These are phyloP conservation scores for Aspergillus versicolor DNA, from an alignment of 2,329 filamentous ascomycete genomes.

Conservation along the genomic window DNA sequence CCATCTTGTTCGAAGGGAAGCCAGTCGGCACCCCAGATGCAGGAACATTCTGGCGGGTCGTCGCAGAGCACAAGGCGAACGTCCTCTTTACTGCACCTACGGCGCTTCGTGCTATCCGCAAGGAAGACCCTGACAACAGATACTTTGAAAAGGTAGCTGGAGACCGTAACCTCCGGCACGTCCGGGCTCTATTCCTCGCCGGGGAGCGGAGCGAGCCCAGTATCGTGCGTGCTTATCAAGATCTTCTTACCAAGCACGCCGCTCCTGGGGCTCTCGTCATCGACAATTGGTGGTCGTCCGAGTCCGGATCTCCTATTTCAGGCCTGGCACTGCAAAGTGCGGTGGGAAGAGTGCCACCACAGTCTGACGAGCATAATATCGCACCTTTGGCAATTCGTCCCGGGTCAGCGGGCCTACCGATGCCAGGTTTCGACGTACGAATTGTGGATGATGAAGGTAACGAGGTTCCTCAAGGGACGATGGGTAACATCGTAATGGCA, in stretches of 20 bases:
- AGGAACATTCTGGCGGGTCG: conserved; percentile 81
- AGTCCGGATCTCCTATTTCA: conserved; percentile 68
- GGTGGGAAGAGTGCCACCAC: conserved; percentile 50
- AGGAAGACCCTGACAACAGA: conserved; percentile 75
- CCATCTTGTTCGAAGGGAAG: conserved; percentile 90
- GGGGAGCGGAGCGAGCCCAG: conserved; percentile 87
- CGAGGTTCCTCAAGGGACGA: conserved; percentile 68
- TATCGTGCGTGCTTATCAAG: conserved; percentile 78
- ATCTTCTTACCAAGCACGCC: conserved; percentile 66
- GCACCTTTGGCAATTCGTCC: conserved; percentile 67
- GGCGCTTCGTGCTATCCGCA: conserved; percentile 80
- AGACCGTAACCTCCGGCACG: conserved; percentile 67
- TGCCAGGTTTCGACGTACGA: conserved; percentile 87
- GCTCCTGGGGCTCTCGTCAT: conserved; percentile 63
- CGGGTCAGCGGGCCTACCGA: conserved; percentile 84
- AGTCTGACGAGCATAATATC: conserved; percentile 19
- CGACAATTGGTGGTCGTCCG: conserved; percentile 74
- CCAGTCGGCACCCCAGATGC: conserved; percentile 86
- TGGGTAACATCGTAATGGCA: conserved; percentile 89
- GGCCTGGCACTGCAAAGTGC: conserved; percentile 64
- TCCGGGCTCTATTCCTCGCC: conserved; percentile 78
- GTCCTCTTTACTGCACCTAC: conserved; percentile 83
- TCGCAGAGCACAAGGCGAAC: conserved; percentile 83
- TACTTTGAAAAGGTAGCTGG: conserved; percentile 63
- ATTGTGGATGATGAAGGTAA: conserved; percentile 78